These are phyloP conservation scores for Trypanosomatidae sp. DNA, from an alignment of 208 protist species.

Conservation along the genomic window DNA sequence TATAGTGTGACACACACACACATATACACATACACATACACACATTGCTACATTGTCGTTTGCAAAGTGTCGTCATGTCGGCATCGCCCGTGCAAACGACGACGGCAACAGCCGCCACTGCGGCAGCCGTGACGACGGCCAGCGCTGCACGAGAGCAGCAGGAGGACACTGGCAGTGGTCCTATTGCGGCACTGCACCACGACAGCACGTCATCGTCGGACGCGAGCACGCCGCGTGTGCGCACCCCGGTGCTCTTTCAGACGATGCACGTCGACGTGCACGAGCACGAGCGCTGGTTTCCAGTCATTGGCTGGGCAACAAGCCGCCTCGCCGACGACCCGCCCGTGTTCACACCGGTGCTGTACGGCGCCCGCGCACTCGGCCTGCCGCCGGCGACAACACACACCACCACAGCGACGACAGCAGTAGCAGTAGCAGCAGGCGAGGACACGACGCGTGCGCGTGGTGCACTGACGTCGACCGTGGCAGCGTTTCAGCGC, in stretches of 20 bases:
- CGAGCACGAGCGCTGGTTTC: constrained; percentile 61
- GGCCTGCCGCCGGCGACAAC: no score
- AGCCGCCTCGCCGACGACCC: constrained; percentile 26
- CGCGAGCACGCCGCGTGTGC: constrained; percentile 5
- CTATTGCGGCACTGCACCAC: constrained; percentile 8
- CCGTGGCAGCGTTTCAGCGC: background rate
- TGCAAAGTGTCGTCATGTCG: no score
- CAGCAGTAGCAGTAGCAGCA: no score
- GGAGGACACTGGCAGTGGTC: background rate
- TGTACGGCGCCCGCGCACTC: no score
- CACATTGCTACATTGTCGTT: no score
- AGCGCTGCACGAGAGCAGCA: no score
- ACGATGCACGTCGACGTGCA: constrained; percentile 23
- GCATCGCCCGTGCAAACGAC: no score
- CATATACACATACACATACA: no score
- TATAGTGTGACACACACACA: no score
- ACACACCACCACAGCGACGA: no score
- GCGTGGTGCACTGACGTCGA: background rate
- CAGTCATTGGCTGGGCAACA: constrained; percentile 37
- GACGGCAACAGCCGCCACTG: no score
- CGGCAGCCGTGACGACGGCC: no score
- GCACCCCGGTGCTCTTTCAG: constrained; percentile 9
- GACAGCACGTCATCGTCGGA: constrained; percentile 33
- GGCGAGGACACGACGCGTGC: background rate
- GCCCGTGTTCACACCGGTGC: constrained; percentile 22